These are phyloP conservation scores for Neofusicoccum kwambonambiense DNA, from an alignment of 2,329 filamentous ascomycete genomes.

Conservation along the genomic window DNA sequence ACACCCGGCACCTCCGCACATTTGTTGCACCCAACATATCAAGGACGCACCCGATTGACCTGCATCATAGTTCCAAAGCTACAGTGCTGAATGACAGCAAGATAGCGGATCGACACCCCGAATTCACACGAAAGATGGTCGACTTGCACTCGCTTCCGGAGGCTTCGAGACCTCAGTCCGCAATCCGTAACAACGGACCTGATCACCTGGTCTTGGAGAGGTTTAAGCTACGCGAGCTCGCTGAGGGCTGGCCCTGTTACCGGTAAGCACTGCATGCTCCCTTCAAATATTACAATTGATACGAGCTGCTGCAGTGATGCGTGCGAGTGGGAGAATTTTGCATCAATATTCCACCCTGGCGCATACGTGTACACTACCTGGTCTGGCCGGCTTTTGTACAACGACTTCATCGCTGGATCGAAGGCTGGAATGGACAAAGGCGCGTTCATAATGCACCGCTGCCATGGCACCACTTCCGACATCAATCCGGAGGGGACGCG, in stretches of 20 bases:
- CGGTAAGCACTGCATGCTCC: neutral
- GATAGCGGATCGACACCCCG: too few relatives aligned
- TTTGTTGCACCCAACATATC: too few relatives aligned
- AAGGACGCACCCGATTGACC: too few relatives aligned
- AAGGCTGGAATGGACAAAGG: conserved; percentile 44
- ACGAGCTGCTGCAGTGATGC: conserved; percentile 32
- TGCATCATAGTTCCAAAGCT: too few relatives aligned
- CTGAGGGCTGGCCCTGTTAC: neutral
- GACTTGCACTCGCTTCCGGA: neutral
- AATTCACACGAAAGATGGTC: too few relatives aligned
- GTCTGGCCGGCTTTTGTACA: conserved; percentile 47
- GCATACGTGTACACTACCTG: conserved; percentile 54
- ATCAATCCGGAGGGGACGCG: conserved; percentile 40
- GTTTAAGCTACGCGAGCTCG: neutral
- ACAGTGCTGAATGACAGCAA: too few relatives aligned
- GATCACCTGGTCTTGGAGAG: neutral
- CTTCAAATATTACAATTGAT: neutral
- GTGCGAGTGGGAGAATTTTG: conserved; percentile 54
- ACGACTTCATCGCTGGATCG: conserved; percentile 42
- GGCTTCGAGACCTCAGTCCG: neutral
- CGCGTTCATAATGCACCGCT: conserved; percentile 46
- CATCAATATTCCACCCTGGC: conserved; percentile 50
- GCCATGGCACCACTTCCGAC: conserved; percentile 45
- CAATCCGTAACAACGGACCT: neutral
- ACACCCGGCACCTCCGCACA: too few relatives aligned